Evolutionary conservation across 2,329 filamentous ascomycete genomes (phyloP).

Genomic region (Chaetomium strumarium): DNA sequence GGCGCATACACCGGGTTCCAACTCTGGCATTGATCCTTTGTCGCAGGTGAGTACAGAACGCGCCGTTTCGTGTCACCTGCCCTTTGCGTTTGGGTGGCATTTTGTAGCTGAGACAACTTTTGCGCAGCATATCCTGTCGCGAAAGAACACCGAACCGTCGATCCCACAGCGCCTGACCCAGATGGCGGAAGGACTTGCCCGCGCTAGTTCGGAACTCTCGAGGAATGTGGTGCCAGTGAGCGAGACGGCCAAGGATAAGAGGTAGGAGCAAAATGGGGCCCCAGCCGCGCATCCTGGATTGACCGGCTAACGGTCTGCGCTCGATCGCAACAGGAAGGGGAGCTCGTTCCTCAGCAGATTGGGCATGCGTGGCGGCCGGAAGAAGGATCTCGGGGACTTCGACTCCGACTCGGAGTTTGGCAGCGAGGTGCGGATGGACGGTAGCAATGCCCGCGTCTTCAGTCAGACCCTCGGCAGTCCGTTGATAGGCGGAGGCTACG

Average conservation of each 20-base stretch:
- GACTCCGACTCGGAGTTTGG: conserved; percentile 65
- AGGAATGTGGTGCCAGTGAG: conserved; percentile 31
- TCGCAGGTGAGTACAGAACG: conserved; percentile 21
- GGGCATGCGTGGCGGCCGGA: conserved; percentile 66
- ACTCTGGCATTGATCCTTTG: conserved; percentile 23
- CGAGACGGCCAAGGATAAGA: conserved; percentile 55
- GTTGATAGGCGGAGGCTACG: conserved; percentile 59
- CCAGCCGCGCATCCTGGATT: neutral
- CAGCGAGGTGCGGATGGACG: conserved; percentile 63
- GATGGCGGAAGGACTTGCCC: conserved; percentile 33
- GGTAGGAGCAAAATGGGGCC: conserved; percentile 40
- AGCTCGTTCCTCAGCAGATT: conserved; percentile 84
- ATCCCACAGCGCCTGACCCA: conserved; percentile 48
- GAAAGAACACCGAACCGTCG: conserved; percentile 58
- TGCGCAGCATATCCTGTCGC: conserved; percentile 55
- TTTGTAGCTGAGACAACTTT: conserved; percentile 1
- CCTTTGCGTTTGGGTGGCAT: neutral
- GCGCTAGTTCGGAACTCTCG: conserved; percentile 38
- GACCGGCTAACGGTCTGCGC: conserved; percentile 7
- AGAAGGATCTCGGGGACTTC: conserved; percentile 56
- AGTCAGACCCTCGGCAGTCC: conserved; percentile 60
- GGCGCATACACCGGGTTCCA: conserved; percentile 13
- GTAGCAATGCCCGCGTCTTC: conserved; percentile 77
- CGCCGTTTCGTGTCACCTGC: neutral
- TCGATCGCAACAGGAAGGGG: conserved; percentile 59